Base-by-base conservation (phyloP, 2,329 filamentous ascomycete genomes). In the Grosmannia clavigera region DNA sequence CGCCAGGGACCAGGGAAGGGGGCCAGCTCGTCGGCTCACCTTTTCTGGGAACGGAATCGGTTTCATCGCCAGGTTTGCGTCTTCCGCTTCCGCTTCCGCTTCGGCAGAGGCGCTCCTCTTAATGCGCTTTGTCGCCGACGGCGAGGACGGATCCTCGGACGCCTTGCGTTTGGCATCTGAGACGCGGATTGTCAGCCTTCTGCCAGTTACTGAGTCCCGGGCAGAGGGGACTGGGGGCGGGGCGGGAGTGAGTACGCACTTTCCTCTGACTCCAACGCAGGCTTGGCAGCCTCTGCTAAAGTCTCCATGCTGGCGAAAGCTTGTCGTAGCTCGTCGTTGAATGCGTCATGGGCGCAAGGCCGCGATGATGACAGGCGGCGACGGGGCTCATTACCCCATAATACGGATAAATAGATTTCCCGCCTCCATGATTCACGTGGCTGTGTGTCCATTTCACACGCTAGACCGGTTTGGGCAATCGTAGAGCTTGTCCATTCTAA, bases 1-100 rank as follows among this genome's bases (percentile, higher is more conserved):
- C 12, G 14, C 38, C 3, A 14, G 3, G 38, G 5, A 10, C 7
- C 38, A 9, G 3, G 38, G 12, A 12, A 35, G 9, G 33, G 33
- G 33, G 33, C 6, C 33, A 2, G 2, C 9, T 11, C 2, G 33
- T 10, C 14, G 10, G 27, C 57, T 12, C 70, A 88, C 87, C 79
- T 95, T 96, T 73, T 96, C 91, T 1, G 91, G 91, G 68, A 94
- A 96, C 1, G 88, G 89, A 43, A 95, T 90, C 22, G 84, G 82
- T 66, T 84, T 84, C 65, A 81, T 78, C 7, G 71, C 72, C 6
- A 75, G 71, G 61, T 54, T 57, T 7, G 22, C 22, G 25, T 78
- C 75, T 7, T 78, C 75, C 9, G 74, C 71, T 65, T 81, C 74
- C 54, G 70, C 75, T 7, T 78, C 75, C 9, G 74, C 71, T 65